These are phyloP conservation scores for Chlorophyllum brunneum DNA, from an alignment of 768 basidiomycete genomes.

Conservation along the genomic window DNA sequence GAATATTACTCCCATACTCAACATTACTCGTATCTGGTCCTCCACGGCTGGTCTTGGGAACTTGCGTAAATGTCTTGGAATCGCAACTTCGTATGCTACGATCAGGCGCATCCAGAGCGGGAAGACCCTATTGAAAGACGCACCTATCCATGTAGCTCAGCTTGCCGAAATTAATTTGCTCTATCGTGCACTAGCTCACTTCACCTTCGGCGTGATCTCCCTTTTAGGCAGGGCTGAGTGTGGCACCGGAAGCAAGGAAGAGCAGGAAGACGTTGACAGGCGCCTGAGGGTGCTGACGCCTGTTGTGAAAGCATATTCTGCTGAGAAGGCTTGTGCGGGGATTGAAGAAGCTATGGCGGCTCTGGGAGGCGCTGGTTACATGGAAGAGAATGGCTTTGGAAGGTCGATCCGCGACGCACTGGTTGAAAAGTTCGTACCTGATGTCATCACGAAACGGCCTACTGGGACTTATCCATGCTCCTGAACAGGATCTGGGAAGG, in stretches of 20 bases:
- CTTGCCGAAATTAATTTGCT: constrained; percentile 57
- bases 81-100: constrained; percentile 60
- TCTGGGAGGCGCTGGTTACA: constrained; percentile 77
- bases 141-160: constrained; percentile 59
- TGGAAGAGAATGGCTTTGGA: constrained; percentile 77
- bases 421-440: constrained; percentile 55
- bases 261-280: constrained; percentile 39
- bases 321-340: constrained; percentile 56
- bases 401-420: constrained; percentile 63
- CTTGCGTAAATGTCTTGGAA: constrained; percentile 59
- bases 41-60: constrained; percentile 51
- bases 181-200: constrained; percentile 63
- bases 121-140: constrained; percentile 45
- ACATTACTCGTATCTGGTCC: constrained; percentile 73
- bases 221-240: constrained; percentile 65
- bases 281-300: constrained; percentile 66
- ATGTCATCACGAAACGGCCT: background rate
- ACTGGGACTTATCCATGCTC: constrained; percentile 1
- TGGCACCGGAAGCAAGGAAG: constrained; percentile 30
- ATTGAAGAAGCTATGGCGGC: constrained; percentile 75
- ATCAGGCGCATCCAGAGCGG: constrained; percentile 56
- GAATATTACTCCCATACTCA: constrained; percentile 65
- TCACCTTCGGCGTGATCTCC: constrained; percentile 54
- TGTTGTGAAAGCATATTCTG: constrained; percentile 64
- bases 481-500: constrained; percentile 72